These are phyloP conservation scores for Oidiodendron maius DNA, from an alignment of 495 filamentous ascomycete species.

Conservation along the genomic window DNA sequence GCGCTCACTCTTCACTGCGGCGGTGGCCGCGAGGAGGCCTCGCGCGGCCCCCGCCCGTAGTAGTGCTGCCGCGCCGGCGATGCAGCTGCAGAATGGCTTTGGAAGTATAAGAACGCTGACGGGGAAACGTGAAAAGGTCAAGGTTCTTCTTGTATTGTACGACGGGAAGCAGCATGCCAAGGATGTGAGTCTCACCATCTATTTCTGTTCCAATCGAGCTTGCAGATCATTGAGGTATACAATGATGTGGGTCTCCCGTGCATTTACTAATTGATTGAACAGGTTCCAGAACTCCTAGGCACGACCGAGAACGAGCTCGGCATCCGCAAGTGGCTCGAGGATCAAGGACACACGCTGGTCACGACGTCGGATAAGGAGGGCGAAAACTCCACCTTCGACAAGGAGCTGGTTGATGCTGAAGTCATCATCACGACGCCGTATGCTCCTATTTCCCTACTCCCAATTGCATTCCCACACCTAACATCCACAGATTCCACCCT, in stretches of 20 bases:
- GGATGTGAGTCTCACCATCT: conserved; percentile 13
- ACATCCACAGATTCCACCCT: conserved; percentile 77
- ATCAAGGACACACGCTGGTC: conserved; percentile 88
- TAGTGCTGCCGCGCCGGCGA: conserved; percentile 23
- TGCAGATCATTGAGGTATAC: no score
- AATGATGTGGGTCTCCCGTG: no score
- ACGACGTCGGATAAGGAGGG: conserved; percentile 98
- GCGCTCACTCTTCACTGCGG: conserved; percentile 7
- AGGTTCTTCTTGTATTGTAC: conserved; percentile 51
- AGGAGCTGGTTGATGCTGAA: conserved; percentile 93
- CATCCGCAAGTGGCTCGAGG: conserved; percentile 92
- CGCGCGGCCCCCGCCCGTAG: conserved; percentile 16
- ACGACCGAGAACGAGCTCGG: conserved; percentile 98
- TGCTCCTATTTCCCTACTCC: conserved; percentile 22
- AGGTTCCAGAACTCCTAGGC: conserved; percentile 64
- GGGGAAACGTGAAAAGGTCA: conserved; percentile 30
- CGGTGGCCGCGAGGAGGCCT: conserved; percentile 6
- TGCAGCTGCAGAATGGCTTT: conserved; percentile 18
- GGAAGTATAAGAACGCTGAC: conserved; percentile 24
- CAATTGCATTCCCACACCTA: background rate
- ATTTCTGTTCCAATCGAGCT: conserved; percentile 6
- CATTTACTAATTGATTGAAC: conserved; percentile 6
- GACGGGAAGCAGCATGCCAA: conserved; percentile 35
- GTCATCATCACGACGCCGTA: conserved; percentile 99
- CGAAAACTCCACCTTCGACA: conserved; percentile 86